phyloP scores from a whole-genome alignment of 495 filamentous ascomycete species.

The Penicillium turbatum region DNA sequence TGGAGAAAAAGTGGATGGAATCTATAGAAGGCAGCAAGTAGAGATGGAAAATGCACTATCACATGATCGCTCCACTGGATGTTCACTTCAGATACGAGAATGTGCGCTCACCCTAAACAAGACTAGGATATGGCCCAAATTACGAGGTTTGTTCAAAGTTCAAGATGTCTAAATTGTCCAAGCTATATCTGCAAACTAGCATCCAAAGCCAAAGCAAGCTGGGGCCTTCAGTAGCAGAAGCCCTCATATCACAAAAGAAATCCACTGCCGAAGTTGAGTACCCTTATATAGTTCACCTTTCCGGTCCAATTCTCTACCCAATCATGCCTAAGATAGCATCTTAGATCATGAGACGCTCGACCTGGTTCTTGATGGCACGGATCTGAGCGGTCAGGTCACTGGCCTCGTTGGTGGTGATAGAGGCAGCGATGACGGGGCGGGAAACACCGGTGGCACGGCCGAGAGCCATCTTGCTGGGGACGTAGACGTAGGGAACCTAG shows the following conservation, averaged over 20 bases:
- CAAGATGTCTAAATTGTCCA: conserved; percentile 5
- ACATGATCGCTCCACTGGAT: no score
- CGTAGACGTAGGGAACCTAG: conserved; percentile 55
- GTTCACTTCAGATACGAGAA: no score
- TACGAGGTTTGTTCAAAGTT: not conserved
- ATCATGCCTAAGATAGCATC: conserved; percentile 4
- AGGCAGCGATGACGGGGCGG: conserved; percentile 74
- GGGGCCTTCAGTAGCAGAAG: not conserved
- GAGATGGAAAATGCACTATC: no score
- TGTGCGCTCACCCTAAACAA: no score
- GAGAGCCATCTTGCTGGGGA: conserved; percentile 66
- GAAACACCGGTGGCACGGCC: conserved; percentile 73
- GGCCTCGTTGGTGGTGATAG: conserved; percentile 85
- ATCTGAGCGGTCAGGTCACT: conserved; percentile 84
- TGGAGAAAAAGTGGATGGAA: no score
- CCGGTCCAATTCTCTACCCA: not conserved
- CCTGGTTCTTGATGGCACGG: conserved; percentile 82
- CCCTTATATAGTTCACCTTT: not conserved
- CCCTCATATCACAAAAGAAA: not conserved
- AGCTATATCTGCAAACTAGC: conserved; percentile 1
- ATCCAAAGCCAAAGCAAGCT: not conserved
- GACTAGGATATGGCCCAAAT: no score
- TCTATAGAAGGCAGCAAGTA: no score
- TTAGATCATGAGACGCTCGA: conserved; percentile 96
- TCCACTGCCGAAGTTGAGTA: not conserved